Evolutionary conservation across 2,329 filamentous ascomycete species (phyloP), one percentile per base, ranked within the genome.

Genomic region (Colletotrichum tanaceti): DNA sequence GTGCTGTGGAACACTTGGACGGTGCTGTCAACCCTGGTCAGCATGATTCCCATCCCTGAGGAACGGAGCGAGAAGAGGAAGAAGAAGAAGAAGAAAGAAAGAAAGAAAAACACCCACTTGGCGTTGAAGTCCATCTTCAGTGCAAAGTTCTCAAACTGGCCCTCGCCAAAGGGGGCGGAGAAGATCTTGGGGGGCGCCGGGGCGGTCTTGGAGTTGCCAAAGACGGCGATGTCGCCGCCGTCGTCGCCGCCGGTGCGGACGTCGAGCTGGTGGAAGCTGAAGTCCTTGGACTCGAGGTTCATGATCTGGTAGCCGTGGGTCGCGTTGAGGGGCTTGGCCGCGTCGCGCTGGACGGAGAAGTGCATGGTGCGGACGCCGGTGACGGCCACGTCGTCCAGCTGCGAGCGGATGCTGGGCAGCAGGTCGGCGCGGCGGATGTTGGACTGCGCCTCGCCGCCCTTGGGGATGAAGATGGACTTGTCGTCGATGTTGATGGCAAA

Each of bases 391-490:
- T 82, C 81, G 39, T 79, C 77, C 20, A 79, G 70, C 16, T 74
- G 75, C 6, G 71, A 72, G 76, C 76, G 74, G 79, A 79, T 63
- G 75, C 73, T 59, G n/a, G 81, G 76, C 49, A 83, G 78, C 59
- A 85, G 76, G 39, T 83, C 83, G 3, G 81, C 82, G 60, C 83
- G 79, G 47, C 83, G 77, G 74, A 84, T 84, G 13, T 83, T 82
- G 6, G 75, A 75, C 70, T 85, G 82, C 2, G 75, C 70, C 64
- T 77, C 74, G 68, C 80, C 74, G 7, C 74, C 73, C 55, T 71
- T 18, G n/a, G 75, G 74, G 13, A 72, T 50, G 75, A 85, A 85
- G 69, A 84, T 81, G 41, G 81, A 83, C 59, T 79, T 74, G 72
- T 84, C 82, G 44, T 71, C 55, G 44, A 72, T 71, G 66, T 63